Evolutionary conservation across 306 rosid species (phyloP).

Genomic region (Lablab purpureus): DNA sequence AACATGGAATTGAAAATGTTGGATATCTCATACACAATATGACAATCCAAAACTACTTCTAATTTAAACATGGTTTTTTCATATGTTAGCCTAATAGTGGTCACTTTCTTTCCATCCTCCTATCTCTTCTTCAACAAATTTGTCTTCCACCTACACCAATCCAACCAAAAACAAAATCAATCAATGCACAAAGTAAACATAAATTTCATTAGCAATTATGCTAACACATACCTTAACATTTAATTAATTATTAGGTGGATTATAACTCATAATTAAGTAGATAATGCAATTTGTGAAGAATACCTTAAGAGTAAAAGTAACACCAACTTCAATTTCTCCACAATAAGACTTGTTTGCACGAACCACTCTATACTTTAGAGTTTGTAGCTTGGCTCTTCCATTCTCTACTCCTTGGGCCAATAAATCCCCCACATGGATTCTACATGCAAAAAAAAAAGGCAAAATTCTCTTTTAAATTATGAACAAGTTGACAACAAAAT

Average conservation of each 20-base stretch:
- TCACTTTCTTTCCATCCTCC: constrained; percentile 86
- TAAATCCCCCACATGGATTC: constrained; percentile 60
- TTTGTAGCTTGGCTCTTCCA: constrained; percentile 58
- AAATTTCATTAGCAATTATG: neutral
- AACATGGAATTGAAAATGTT: neutral
- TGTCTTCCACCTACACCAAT: constrained; percentile 56
- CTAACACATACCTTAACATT: neutral
- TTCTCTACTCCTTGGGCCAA: constrained; percentile 65
- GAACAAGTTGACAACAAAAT: neutral
- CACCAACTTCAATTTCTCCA: constrained; percentile 72
- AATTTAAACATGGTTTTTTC: neutral
- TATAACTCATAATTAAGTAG: neutral
- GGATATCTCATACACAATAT: neutral
- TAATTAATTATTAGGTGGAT: neutral
- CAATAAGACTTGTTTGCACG: constrained; percentile 52
- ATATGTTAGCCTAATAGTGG: neutral
- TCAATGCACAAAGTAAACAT: neutral
- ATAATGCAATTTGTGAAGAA: neutral
- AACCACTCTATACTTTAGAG: constrained; percentile 65
- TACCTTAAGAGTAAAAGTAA: constrained; percentile 69
- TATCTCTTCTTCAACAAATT: constrained; percentile 49
- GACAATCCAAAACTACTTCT: neutral
- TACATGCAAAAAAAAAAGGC: neutral
- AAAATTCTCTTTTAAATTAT: constrained; percentile 15
- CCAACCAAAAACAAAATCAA: constrained; percentile 32